Base-by-base conservation (phyloP, 1,284 basidiomycete species). In the Ustilago nuda region DNA sequence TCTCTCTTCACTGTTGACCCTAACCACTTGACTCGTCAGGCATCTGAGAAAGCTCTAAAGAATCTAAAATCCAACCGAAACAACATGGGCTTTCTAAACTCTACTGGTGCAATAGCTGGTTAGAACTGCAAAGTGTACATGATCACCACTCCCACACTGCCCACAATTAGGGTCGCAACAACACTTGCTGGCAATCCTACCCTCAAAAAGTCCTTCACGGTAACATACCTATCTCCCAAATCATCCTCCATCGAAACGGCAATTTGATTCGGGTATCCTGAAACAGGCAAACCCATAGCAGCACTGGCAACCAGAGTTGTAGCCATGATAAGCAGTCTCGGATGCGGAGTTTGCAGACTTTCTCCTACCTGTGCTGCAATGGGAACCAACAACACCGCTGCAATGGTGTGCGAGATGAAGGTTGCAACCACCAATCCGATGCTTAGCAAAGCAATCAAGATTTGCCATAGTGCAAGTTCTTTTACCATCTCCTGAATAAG, bases 211-310 rank as follows among this genome's bases (percentile, higher is more conserved):
- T 98, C 95, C 60, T 81, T 81, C 12, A 85, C 84, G 2, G 54
- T 61, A 15, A 87, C 79, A 61, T 87, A 88, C 36, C 93, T 87
- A 79, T 94, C 92, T 2, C 96, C 96, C 61, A 98, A 90, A 85
- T 97, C 94, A 86, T 98, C 94, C 84, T 98, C 96, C 87, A 98
- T 93, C 6, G 93, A 94, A 27, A 95, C 84, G 1, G 84, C 85
- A 37, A 85, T 86, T 57, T 80, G 83, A 66, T 98, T 98, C 0
- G 95, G 96, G 88, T 99, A 98, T 7, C 96, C 96, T 68, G 93
- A 95, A 39, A 98, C 95, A 4, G 95, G 95, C 89, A 99, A 92
- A 7, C 95, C 97, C 96, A 99, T 99, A 1, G 96, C 97, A 3
- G 94, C 90, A 35, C 94, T 95, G 82, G 95, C 98, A 64, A 97